phyloP scores from a whole-genome alignment of 2,329 filamentous ascomycete genomes.

The Penicillium sp. region DNA sequence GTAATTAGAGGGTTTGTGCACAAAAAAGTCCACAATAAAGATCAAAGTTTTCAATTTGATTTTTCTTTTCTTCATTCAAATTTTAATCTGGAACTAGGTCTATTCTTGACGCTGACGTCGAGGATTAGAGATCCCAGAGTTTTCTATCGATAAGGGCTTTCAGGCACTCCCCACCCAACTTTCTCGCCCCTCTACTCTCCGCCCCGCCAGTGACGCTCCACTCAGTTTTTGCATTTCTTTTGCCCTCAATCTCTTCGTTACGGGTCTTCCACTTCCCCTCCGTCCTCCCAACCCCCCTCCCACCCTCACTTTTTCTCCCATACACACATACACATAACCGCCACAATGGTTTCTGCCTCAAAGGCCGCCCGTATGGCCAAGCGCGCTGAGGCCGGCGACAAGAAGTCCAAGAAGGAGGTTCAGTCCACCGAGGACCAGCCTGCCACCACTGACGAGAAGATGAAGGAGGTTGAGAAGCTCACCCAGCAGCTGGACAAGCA shows the following conservation, averaged over 20 bases:
- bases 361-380: conserved; percentile 69
- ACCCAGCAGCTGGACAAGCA: conserved; percentile 93
- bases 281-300: conserved; percentile 5
- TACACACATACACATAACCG: conserved; percentile 10
- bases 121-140: conserved; percentile 9
- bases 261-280: conserved; percentile 13
- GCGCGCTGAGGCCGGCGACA: conserved; percentile 65
- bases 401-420: conserved; percentile 57
- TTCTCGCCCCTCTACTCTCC: conserved; percentile 27
- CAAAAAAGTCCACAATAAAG: not conserved
- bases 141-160: conserved; percentile 45
- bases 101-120: conserved; percentile 9
- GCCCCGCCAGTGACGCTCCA: conserved; percentile 35
- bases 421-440: conserved; percentile 74
- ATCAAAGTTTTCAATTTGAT: not conserved
- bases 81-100: too few species aligned
- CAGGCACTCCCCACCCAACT: conserved; percentile 15
- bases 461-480: conserved; percentile 81
- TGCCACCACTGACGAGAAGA: conserved; percentile 70
- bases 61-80: not conserved
- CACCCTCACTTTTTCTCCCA: conserved; percentile 2
- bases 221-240: conserved; percentile 34
- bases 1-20: not conserved
- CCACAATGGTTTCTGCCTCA: conserved; percentile 65
- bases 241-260: conserved; percentile 28